A percentile compares a stretch with the other conserved stretches of the same genome.
Evolutionary conservation across 257 asterid genomes (phyloP).

Genomic region (Solanum lignicaule): DNA sequence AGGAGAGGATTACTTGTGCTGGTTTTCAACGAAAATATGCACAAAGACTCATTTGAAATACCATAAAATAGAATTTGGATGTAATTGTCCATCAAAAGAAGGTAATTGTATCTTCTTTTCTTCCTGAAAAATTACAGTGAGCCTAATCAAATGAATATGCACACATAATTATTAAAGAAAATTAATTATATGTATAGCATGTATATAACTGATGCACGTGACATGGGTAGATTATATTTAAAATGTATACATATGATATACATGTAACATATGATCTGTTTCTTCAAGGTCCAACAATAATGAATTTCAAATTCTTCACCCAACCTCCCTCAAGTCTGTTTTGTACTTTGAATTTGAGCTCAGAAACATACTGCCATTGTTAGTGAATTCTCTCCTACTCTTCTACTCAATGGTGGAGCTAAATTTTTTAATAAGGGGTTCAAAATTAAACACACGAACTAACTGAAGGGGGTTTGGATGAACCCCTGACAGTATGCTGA

Average conservation of each 20-base stretch:
- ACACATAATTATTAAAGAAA: not conserved
- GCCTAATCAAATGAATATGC: not conserved
- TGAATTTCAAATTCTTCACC: not conserved
- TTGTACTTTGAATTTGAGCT: not conserved
- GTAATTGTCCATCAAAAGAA: not conserved
- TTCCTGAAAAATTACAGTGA: not conserved
- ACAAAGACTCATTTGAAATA: not conserved
- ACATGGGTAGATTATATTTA: not conserved
- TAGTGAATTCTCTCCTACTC: not conserved
- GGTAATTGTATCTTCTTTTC: not conserved
- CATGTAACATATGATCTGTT: not conserved
- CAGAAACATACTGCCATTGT: not conserved
- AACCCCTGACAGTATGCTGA: too few relatives aligned
- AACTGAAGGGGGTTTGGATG: too few relatives aligned
- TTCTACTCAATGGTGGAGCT: not conserved
- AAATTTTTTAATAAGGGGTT: too few relatives aligned
- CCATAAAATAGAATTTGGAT: not conserved
- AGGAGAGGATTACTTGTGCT: not conserved
- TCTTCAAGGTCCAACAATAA: not conserved
- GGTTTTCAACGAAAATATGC: not conserved
- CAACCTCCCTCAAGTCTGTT: not conserved
- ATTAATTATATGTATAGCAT: not conserved
- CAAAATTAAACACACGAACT: too few relatives aligned
- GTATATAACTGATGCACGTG: not conserved
- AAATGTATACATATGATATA: not conserved